phyloP scores from a whole-genome alignment of 768 basidiomycete genomes.

The Leccinum aurantiacum region DNA sequence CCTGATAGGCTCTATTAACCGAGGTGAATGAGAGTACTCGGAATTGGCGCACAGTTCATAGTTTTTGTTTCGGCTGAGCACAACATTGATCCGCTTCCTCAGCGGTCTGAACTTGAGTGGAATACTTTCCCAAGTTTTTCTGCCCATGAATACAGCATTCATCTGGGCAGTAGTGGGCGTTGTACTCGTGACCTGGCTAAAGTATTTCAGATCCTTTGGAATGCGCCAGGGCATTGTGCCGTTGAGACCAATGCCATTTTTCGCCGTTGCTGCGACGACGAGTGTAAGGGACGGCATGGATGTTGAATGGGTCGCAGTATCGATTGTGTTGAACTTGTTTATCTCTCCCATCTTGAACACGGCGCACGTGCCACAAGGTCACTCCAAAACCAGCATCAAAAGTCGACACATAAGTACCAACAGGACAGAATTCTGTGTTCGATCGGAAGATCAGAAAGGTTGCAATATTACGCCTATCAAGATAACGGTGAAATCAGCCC shows the following conservation, averaged over 20 bases:
- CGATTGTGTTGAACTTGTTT: background rate
- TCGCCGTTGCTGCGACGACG: slow-evolving; percentile 88
- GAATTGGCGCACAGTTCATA: slow-evolving; percentile 59
- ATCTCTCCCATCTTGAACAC: background rate
- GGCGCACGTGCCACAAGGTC: background rate
- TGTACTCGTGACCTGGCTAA: slow-evolving; percentile 72
- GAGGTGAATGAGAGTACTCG: background rate
- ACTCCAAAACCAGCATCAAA: background rate
- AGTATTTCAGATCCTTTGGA: slow-evolving; percentile 88
- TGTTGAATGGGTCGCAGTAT: background rate
- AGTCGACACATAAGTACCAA: background rate
- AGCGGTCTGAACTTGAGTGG: slow-evolving; percentile 83
- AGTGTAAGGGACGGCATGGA: slow-evolving; percentile 74
- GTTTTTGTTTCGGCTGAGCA: slow-evolving; percentile 61
- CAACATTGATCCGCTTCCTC: slow-evolving; percentile 69
- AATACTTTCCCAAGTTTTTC: slow-evolving; percentile 98
- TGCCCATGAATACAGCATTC: slow-evolving; percentile 92
- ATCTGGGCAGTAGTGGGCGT: slow-evolving; percentile 49
- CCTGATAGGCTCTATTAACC: slow-evolving; percentile 16
- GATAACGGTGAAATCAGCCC: slow-evolving; percentile 36
- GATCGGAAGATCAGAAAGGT: background rate
- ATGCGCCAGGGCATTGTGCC: slow-evolving; percentile 85
- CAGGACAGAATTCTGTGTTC: background rate
- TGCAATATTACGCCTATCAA: background rate
- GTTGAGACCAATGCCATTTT: slow-evolving; percentile 84